Evolutionary conservation across 2,329 filamentous ascomycete species (phyloP), one percentile per base, ranked within the genome.

Genomic region (Sclerotinia glacialis): DNA sequence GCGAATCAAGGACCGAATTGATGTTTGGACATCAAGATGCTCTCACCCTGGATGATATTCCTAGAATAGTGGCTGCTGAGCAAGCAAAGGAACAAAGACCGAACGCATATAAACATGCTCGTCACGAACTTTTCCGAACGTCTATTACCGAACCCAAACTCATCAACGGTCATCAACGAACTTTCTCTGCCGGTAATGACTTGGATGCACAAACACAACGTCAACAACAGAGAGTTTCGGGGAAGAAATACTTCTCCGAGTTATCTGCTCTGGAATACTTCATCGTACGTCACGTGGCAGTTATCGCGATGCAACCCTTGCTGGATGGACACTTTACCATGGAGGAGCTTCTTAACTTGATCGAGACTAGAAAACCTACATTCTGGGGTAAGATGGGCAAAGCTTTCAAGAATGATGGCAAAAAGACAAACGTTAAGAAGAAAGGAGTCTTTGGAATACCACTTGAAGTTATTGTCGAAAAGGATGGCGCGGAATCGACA

Each of bases 351-450:
- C 85, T 98, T 18, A 88, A 91, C 69, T 86, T 99, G 60, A 98
- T 99, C 69, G 95, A 99, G 78, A 92, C 92, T 2, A 89, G 92
- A 75, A 96, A 97, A 72, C 88, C 92, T 31, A 98, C 92, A 0
- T 97, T 99, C 79, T 99, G 95, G 95, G 95, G 94, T 78, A 97
- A 97, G 74, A 93, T 99, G 70, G 94, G 93, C 69, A 97, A 97
- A 76, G 94, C 93, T 1, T 97, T 98, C 78, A 95, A 94, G 78
- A 92, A 92, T 72, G 91, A 95, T 73, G 90, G 87, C 72, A 61
- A 61, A 11, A 85, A 82, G 72, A 92, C 93, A 77, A 85, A 79
- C 42, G 85, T 86, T 71, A 96, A 96, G 80, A 96, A 96, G 81
- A 97, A 96, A 81, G 94, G 92, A 50, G 89, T 96, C 31, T 99